These are phyloP conservation scores for Candida tunisiensis DNA, from an alignment of 1,139 yeast species.

Conservation along the genomic window DNA sequence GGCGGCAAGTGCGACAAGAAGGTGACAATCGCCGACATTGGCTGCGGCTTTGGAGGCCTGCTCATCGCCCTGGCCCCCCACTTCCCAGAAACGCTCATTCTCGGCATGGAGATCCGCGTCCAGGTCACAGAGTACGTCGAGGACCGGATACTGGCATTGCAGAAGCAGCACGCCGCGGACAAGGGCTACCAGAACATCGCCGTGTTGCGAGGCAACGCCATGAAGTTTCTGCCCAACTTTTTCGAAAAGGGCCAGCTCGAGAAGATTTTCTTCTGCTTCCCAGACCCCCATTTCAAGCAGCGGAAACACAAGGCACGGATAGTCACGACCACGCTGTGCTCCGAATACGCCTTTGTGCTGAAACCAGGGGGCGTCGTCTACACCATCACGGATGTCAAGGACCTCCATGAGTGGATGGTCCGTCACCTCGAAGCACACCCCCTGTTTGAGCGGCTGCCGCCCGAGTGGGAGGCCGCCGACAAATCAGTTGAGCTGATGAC, in stretches of 20 bases:
- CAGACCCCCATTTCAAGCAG: conserved; percentile 97
- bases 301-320: conserved; percentile 96
- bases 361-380: conserved; percentile 78
- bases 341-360: conserved; percentile 86
- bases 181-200: conserved; percentile 59
- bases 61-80: conserved; percentile 63
- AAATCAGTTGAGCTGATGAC: conserved; percentile 76
- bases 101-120: conserved; percentile 95
- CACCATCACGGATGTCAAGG: conserved; percentile 92
- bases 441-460: conserved; percentile 59
- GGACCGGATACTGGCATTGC: conserved; percentile 79
- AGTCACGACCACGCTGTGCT: conserved; percentile 68
- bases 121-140: conserved; percentile 96
- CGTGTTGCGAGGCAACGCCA: conserved; percentile 87
- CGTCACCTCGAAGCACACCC: conserved; percentile 84
- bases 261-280: conserved; percentile 95
- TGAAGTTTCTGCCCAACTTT: conserved; percentile 93
- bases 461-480: conserved; percentile 70
- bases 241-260: conserved; percentile 56
- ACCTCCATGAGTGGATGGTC: conserved; percentile 94
- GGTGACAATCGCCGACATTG: conserved; percentile 65
- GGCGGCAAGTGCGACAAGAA: conserved; percentile 1
- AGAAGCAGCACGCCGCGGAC: conserved; percentile 31
- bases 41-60: conserved; percentile 97
- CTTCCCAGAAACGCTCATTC: conserved; percentile 53